Percentiles rank a stretch among this genome's conserved stretches.
Conservation (phyloP, 495 filamentous ascomycete genomes). For the Oidiodendron maius region DNA sequence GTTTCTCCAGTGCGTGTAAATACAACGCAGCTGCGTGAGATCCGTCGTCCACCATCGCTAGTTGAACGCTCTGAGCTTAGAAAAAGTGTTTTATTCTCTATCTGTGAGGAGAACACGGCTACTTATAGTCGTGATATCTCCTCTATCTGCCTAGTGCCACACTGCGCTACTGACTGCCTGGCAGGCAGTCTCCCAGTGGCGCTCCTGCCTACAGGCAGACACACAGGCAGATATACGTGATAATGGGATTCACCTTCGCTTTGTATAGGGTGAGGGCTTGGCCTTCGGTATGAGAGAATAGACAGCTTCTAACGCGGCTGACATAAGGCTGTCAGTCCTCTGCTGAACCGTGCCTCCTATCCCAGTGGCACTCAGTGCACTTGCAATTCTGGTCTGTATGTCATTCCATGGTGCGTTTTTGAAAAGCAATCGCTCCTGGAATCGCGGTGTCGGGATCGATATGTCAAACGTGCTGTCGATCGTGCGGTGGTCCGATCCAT, state of each 20-base stretch:
- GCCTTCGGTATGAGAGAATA: conserved; percentile 7
- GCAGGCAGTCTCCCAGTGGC: too few relatives aligned
- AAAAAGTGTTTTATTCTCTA: too few relatives aligned
- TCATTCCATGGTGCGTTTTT: conserved; percentile 27
- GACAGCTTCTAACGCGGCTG: conserved; percentile 5
- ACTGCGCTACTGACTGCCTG: too few relatives aligned
- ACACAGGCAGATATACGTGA: too few relatives aligned
- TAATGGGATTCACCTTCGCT: too few relatives aligned
- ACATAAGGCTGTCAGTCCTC: conserved; percentile 7
- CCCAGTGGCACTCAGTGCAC: background rate
- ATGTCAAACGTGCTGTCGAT: conserved; percentile 28
- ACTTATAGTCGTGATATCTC: too few relatives aligned
- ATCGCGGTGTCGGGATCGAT: conserved; percentile 1
- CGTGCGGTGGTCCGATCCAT: conserved; percentile 30
- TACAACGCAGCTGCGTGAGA: conserved; percentile 11
- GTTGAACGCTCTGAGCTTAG: too few relatives aligned
- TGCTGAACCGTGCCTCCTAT: conserved; percentile 3
- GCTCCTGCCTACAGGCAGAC: too few relatives aligned
- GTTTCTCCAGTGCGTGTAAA: conserved; percentile 19
- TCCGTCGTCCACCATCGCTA: conserved; percentile 18
- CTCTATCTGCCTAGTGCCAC: too few relatives aligned
- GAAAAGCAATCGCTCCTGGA: conserved; percentile 22
- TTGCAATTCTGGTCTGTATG: conserved; percentile 8
- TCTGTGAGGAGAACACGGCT: too few relatives aligned
- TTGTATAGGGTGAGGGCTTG: conserved; percentile 15